These are phyloP conservation scores for Penicillium rolfsii DNA, from an alignment of 2,329 filamentous ascomycete genomes.

Conservation along the genomic window DNA sequence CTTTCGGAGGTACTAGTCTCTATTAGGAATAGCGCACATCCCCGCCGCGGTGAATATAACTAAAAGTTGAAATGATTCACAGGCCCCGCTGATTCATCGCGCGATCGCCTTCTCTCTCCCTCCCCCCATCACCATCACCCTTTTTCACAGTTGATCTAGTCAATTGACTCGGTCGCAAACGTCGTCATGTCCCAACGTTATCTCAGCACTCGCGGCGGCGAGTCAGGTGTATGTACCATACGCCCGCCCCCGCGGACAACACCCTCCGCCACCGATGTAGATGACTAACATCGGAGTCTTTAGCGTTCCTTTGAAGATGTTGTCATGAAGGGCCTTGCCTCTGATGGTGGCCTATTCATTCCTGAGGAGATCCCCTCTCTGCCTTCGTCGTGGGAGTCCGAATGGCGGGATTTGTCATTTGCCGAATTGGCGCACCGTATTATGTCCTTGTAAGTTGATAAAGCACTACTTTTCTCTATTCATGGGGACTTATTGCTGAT, in stretches of 20 bases:
- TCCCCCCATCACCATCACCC: background rate
- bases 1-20: constrained; percentile 34
- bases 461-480: background rate
- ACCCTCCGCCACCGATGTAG: constrained; percentile 7
- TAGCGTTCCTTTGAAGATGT: constrained; percentile 83
- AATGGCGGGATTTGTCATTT: constrained; percentile 34
- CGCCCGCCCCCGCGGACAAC: background rate
- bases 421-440: constrained; percentile 69
- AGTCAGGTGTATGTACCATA: constrained; percentile 32
- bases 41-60: constrained; percentile 23
- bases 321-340: constrained; percentile 83
- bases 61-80: constrained; percentile 24
- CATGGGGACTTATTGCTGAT: background rate
- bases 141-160: constrained; percentile 4
- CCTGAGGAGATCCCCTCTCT: constrained; percentile 59
- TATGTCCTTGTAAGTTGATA: constrained; percentile 62
- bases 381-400: constrained; percentile 28
- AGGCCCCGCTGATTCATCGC: constrained; percentile 6
- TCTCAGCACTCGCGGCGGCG: constrained; percentile 38
- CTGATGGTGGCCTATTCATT: constrained; percentile 86
- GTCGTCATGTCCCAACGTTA: constrained; percentile 38
- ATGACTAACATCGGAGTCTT: background rate
- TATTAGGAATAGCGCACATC: constrained; percentile 11
- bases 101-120: constrained; percentile 2
- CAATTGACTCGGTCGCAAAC: constrained; percentile 3